phyloP scores from a whole-genome alignment of 2,329 filamentous ascomycete species.

The Tolypocladium tropicale region DNA sequence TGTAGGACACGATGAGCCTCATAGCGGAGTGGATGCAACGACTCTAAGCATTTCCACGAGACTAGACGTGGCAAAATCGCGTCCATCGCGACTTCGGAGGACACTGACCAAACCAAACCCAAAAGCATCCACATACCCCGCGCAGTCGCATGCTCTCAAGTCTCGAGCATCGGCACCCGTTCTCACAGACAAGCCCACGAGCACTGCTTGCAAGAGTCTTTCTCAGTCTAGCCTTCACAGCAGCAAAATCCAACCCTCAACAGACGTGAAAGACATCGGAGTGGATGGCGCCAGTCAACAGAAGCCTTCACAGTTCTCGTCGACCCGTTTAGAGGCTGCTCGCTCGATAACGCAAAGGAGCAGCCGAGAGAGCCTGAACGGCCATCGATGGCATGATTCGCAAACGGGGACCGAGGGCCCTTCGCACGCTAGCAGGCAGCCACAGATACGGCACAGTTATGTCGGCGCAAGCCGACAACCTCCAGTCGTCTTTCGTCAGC shows the following conservation, averaged over 20 bases:
- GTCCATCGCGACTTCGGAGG: too few species aligned
- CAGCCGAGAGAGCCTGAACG: not conserved
- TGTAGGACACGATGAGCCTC: not conserved
- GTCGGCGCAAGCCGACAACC: constrained; percentile 13
- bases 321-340: not conserved
- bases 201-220: constrained; percentile 8
- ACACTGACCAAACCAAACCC: not conserved
- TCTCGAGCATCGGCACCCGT: constrained; percentile 14
- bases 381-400: not conserved
- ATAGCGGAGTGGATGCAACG: not conserved
- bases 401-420: not conserved
- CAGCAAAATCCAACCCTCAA: constrained; percentile 25
- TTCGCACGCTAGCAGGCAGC: not conserved
- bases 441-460: not conserved
- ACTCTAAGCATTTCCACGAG: not conserved
- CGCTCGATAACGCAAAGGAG: not conserved
- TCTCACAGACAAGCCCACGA: constrained; percentile 9
- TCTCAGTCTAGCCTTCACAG: constrained; percentile 6
- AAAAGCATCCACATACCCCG: not conserved
- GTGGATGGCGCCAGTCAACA: constrained; percentile 12
- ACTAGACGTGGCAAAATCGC: too few species aligned
- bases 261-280: constrained; percentile 32
- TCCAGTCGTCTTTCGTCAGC: constrained; percentile 20
- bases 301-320: constrained; percentile 3
- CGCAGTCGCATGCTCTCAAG: not conserved